phyloP scores from a whole-genome alignment of 2,329 filamentous ascomycete species.

The Colletotrichum endophyticum region DNA sequence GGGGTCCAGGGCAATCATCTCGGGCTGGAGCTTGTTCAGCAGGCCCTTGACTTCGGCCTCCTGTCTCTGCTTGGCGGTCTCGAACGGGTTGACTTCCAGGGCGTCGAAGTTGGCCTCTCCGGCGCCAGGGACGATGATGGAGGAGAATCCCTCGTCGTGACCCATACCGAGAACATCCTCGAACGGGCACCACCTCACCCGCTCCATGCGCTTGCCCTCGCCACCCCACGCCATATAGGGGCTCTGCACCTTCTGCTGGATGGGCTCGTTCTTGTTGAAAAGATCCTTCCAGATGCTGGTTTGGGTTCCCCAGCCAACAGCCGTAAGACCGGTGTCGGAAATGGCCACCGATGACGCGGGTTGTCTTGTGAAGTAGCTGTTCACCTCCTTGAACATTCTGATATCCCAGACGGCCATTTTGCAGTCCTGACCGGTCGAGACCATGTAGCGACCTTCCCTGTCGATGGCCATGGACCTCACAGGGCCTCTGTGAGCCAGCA shows the following conservation, averaged over 20 bases:
- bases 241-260: slow-evolving; percentile 80
- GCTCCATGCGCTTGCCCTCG: slow-evolving; percentile 80
- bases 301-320: slow-evolving; percentile 89
- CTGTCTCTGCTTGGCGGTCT: slow-evolving; percentile 89
- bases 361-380: slow-evolving; percentile 83
- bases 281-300: slow-evolving; percentile 91
- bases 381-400: slow-evolving; percentile 90
- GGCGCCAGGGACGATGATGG: slow-evolving; percentile 89
- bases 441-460: slow-evolving; percentile 93
- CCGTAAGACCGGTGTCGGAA: slow-evolving; percentile 86
- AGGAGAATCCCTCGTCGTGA: slow-evolving; percentile 87
- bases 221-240: slow-evolving; percentile 96
- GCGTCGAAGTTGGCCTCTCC: slow-evolving; percentile 97
- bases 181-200: slow-evolving; percentile 89
- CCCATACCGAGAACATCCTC: slow-evolving; percentile 90
- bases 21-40: slow-evolving; percentile 92
- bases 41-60: slow-evolving; percentile 89
- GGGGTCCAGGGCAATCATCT: slow-evolving; percentile 96
- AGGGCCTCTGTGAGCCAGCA: slow-evolving; percentile 87
- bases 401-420: slow-evolving; percentile 98
- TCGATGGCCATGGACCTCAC: slow-evolving; percentile 87
- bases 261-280: slow-evolving; percentile 73
- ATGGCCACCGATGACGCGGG: slow-evolving; percentile 86
- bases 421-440: slow-evolving; percentile 86
- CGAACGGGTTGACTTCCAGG: slow-evolving; percentile 92